Conservation (phyloP, 2,329 filamentous ascomycete species). For the Aaosphaeria pasadenensis region DNA sequence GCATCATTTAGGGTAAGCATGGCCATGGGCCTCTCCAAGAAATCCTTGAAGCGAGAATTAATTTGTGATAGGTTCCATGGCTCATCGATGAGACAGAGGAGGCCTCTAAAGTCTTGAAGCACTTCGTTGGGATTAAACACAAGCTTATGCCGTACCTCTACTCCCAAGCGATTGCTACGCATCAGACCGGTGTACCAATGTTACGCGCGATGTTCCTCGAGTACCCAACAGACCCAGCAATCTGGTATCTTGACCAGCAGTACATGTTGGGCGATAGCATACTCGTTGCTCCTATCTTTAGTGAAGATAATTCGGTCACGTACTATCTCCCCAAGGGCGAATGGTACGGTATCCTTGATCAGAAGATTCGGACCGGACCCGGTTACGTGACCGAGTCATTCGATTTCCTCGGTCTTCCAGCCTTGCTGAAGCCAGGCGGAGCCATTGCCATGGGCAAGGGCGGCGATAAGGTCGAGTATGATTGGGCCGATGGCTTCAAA, state of each 20-base stretch:
- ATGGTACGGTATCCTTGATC: slow-evolving; percentile 9
- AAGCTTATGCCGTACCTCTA: slow-evolving; percentile 33
- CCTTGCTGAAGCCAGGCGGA: slow-evolving; percentile 6
- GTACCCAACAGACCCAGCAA: slow-evolving; percentile 19
- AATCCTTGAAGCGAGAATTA: background rate
- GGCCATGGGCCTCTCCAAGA: background rate
- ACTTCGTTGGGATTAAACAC: slow-evolving; percentile 29
- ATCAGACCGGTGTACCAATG: slow-evolving; percentile 27
- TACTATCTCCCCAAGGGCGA: slow-evolving; percentile 9
- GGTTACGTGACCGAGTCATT: slow-evolving; percentile 8
- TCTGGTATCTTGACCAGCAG: slow-evolving; percentile 21
- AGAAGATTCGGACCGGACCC: slow-evolving; percentile 8
- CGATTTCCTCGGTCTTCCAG: slow-evolving; percentile 8
- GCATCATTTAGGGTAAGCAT: slow-evolving; percentile 6
- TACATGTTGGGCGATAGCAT: slow-evolving; percentile 36
- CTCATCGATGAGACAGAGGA: slow-evolving; percentile 11
- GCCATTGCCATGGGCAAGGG: slow-evolving; percentile 7
- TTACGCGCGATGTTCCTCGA: slow-evolving; percentile 35
- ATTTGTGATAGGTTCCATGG: slow-evolving; percentile 3
- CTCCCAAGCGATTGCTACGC: slow-evolving; percentile 25
- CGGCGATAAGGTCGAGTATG: slow-evolving; percentile 7
- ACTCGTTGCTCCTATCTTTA: slow-evolving; percentile 32
- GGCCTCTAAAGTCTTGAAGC: slow-evolving; percentile 6
- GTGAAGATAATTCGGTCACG: slow-evolving; percentile 3
- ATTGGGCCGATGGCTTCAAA: slow-evolving; percentile 5